Evolutionary conservation across 2,329 filamentous ascomycete genomes (phyloP), one percentile per base, ranked within the genome.

Genomic region (Scleromitrula shiraiana): DNA sequence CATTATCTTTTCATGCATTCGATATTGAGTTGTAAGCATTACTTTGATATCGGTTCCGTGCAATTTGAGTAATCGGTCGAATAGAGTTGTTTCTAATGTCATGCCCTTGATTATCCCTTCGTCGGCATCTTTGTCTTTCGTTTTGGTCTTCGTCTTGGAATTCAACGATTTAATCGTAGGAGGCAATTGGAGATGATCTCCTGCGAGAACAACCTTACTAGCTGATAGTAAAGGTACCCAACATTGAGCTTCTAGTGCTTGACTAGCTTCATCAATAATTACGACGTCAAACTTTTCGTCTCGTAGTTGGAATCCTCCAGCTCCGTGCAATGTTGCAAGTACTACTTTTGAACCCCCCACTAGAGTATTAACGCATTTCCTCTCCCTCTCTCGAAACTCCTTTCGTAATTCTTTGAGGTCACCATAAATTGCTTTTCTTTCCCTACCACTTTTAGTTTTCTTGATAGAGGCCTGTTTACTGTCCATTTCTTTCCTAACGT

Each of bases 1-100:
- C 90, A 97, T 97, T 59, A 98, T 97, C 46, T 75, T 81, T 62
- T 95, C 85, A 64, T 98, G 89, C 93, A 98, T 98, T 30, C 93
- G 88, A 66, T 98, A 98, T 68, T 98, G 93, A 4, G 85, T 95
- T 4, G 88, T 97, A 20, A 98, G 78, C 87, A 97, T 95, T 43
- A 86, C 76, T 70, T 97, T 97, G 69, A 98, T 89, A 4, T 72
- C 73, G 1, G 81, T 69, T 1, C 93, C 93, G 63, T 98, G 87
- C 14, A 96, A 71, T 5, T 76, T 74, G 37, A 98, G 74, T 35
- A 98, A 74, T 23, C 93, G 78, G 65, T 97, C 91, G 65, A 98
- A 98, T 24, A 98, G 73, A 0, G 93, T 97, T n/a, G 76, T 86
- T 62, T 95, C 90, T 5, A 98, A 75, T 1, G 77, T 82, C 59